Evolutionary conservation across 495 filamentous ascomycete genomes (phyloP).

Genomic region (Aspergillus olivimuriae): DNA sequence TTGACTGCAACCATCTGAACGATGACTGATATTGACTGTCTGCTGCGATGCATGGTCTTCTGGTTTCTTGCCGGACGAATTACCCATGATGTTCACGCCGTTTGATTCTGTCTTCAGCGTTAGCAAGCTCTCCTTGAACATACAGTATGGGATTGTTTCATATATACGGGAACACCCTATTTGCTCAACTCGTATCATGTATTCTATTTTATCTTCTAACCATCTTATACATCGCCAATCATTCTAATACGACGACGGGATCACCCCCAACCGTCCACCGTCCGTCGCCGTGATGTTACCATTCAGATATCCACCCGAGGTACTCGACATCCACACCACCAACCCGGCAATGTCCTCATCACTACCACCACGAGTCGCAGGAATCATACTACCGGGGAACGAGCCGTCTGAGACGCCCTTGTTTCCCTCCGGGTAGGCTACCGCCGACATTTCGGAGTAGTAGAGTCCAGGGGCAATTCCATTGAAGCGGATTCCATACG

Average conservation of each 20-base stretch:
- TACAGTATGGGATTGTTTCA: background rate
- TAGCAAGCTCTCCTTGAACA: too few species aligned
- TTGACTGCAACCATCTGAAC: slow-evolving; percentile 62
- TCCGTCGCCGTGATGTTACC: slow-evolving; percentile 51
- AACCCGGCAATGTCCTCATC: slow-evolving; percentile 60
- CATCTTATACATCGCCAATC: background rate
- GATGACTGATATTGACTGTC: too few species aligned
- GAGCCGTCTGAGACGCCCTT: slow-evolving; percentile 31
- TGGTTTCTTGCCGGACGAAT: too few species aligned
- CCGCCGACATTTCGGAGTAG: slow-evolving; percentile 55
- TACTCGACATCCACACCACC: slow-evolving; percentile 56
- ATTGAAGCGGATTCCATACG: slow-evolving; percentile 58
- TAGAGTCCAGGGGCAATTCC: slow-evolving; percentile 62
- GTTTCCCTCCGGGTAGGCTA: slow-evolving; percentile 12
- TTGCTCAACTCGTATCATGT: background rate
- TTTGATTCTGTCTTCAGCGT: too few species aligned
- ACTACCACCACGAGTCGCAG: slow-evolving; percentile 44
- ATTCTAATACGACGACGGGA: slow-evolving; percentile 40
- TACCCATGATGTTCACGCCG: too few species aligned
- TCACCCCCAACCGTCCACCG: slow-evolving; percentile 48
- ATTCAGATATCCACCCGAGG: slow-evolving; percentile 55
- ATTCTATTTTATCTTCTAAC: background rate
- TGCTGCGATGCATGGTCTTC: too few species aligned
- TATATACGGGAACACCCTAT: too few species aligned
- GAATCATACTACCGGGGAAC: slow-evolving; percentile 41